Evolutionary conservation across 179 eudicot genomes (phyloP), one percentile per base, ranked within the genome.

Genomic region (Amaranthus tricolor): DNA sequence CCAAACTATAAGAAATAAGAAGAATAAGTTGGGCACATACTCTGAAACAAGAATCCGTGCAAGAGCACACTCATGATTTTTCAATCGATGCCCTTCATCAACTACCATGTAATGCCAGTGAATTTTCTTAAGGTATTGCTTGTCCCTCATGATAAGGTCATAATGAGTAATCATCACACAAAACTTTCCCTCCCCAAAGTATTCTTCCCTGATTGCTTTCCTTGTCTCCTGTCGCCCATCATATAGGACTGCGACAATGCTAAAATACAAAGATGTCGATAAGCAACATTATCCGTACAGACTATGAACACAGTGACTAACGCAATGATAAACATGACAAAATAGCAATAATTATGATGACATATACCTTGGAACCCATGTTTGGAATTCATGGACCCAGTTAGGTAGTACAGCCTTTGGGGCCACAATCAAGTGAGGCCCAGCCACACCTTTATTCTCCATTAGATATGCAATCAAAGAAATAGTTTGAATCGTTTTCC

Each of bases 401-500:
- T 96, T 96, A 59, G 99, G 98, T 21, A 96, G 85, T 43, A 96
- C 99, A 77, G 99, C 99, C 77, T 96, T 96, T 69, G 99, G 99
- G 75, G 99, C 99, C 79, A 96, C 90, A 75, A 96, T 91, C 87
- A 96, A 83, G 84, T 96, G 97, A 64, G 99, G 99, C 45, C 99
- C 99, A 79, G 80, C 69, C 50, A 96, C 99, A 70, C 92, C 92
- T 80, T 96, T 96, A 79, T 89, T 91, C 81, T 91, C 99, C 78
- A 90, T 53, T 72, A 96, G 91, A 82, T 96, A 93, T 19, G 99
- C 99, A 67, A 96, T 85, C 74, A 96, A 75, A 58, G 99, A 82
- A 72, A 96, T 96, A 70, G 97, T 93, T 84, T 96, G 99, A 64
- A 96, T 96, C 70, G 99, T 96, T 84, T 96, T 96, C 24, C 99